Evolutionary conservation across 164 flowering plant genomes (phyloP).

Genomic region (Houttuynia cordata): DNA sequence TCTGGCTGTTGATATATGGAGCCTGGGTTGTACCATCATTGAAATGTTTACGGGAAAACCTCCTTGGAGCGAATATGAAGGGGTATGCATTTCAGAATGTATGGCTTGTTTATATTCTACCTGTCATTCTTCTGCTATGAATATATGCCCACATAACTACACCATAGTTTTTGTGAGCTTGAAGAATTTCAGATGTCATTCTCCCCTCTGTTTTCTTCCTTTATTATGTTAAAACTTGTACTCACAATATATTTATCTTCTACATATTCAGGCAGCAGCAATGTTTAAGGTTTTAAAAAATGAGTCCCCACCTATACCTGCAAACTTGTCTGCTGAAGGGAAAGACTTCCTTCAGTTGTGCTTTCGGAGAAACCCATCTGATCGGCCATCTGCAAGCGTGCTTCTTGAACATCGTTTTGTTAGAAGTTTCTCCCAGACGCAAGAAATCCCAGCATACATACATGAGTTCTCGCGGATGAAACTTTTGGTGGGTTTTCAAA

Average conservation of each 20-base stretch:
- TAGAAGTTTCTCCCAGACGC: conserved; percentile 24
- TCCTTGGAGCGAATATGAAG: conserved; percentile 92
- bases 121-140: background rate
- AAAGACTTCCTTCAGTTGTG: conserved; percentile 69
- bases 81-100: conserved; percentile 35
- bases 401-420: conserved; percentile 69
- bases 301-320: conserved; percentile 74
- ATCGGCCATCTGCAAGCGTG: conserved; percentile 61
- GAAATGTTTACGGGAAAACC: conserved; percentile 91
- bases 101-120: too few species aligned
- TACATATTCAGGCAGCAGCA: conserved; percentile 63
- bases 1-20: conserved; percentile 89
- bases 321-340: conserved; percentile 62
- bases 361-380: conserved; percentile 75
- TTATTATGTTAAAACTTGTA: too few species aligned
- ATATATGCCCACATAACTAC: too few species aligned
- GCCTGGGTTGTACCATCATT: conserved; percentile 90
- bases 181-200: too few species aligned
- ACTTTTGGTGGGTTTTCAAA: conserved; percentile 8
- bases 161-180: background rate
- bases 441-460: conserved; percentile 17
- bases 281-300: conserved; percentile 70
- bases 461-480: conserved; percentile 17
- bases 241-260: background rate
- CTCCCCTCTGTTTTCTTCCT: background rate